phyloP scores from a whole-genome alignment of 768 basidiomycete genomes.

The Cystofilobasidium macerans region DNA sequence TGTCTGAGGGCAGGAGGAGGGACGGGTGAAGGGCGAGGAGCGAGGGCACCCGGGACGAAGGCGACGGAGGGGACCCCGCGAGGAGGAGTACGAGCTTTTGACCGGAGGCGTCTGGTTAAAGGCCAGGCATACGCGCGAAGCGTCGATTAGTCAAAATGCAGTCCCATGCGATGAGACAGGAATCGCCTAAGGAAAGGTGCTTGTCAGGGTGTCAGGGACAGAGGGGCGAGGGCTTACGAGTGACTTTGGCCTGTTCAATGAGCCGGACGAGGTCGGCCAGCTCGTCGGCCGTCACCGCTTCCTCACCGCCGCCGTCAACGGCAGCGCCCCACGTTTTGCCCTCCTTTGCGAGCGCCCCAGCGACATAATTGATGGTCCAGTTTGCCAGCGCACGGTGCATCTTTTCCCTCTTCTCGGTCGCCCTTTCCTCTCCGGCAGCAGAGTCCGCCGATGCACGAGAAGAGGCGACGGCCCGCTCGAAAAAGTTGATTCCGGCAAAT shows the following conservation, averaged over 20 bases:
- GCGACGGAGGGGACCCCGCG: constrained; percentile 41
- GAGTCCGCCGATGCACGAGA: constrained; percentile 42
- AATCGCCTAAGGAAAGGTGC: not conserved
- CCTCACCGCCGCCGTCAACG: constrained; percentile 48
- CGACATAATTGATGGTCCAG: constrained; percentile 81
- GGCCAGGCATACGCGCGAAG: not conserved
- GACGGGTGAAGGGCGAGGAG: constrained; percentile 21
- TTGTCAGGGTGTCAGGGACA: not conserved
- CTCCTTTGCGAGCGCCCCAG: constrained; percentile 59
- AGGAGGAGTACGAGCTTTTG: constrained; percentile 65
- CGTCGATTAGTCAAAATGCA: constrained; percentile 26
- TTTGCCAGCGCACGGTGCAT: constrained; percentile 55
- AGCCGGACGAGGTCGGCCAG: constrained; percentile 69
- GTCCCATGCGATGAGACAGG: constrained; percentile 9
- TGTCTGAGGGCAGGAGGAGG: constrained; percentile 27
- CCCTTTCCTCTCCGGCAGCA: constrained; percentile 33
- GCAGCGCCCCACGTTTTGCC: constrained; percentile 36
- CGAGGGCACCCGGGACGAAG: not conserved
- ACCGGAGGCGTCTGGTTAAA: constrained; percentile 56
- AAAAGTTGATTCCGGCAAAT: constrained; percentile 62
- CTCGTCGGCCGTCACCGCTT: constrained; percentile 53
- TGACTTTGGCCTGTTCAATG: constrained; percentile 55
- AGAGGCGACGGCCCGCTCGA: constrained; percentile 46
- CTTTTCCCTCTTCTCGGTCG: constrained; percentile 46
- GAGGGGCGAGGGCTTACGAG: constrained; percentile 53